Base-by-base conservation (phyloP, 1,284 basidiomycete genomes). In the Cryptococcus floricola region DNA sequence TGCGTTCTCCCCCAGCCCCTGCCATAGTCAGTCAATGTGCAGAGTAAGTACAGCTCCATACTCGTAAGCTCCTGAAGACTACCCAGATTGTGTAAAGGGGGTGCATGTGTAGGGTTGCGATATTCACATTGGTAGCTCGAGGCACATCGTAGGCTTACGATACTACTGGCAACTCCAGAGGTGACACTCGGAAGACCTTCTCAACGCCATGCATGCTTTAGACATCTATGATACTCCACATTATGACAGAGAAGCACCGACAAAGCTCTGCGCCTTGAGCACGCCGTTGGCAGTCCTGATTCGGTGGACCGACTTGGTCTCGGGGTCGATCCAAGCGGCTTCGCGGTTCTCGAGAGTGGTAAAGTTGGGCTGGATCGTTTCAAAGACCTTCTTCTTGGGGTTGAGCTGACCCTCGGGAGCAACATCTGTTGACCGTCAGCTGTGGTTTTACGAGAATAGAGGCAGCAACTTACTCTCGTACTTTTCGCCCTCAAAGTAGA, bases 351-450 rank as follows among this genome's bases (percentile, higher is more conserved):
- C 87, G 16, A 96, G 81, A 2, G 93, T 96, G 44, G 82, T 91
- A 73, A 97, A 95, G 18, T 87, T 66, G 25, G 91, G 91, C 72
- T 95, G 94, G 50, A 97, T 84, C 0, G 90, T 87, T 79, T 97
- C 94, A 66, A 95, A 97, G 34, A 96, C 88, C 80, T 97, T 98
- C 81, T 95, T 96, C 80, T 97, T 97, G 10, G 93, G 93, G 77
- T 95, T 96, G 60, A 97, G 81, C 68, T 91, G 89, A 3, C 86
- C 74, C 42, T 94, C 79, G 2, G 92, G 88, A 27, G 80, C 81
- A 2, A 82, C 84, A 66, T 81, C 89, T 91, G 63, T 8, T 44
- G 5, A 16, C 4, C 14, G 38, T 56, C 47, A 60, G 46, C 44
- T 19, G 43, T 43, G 18, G 7, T 9, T 44, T 25, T 12, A 34